Conservation (phyloP, 1,139 yeast species). For the Debaryomycetaceae sp. region DNA sequence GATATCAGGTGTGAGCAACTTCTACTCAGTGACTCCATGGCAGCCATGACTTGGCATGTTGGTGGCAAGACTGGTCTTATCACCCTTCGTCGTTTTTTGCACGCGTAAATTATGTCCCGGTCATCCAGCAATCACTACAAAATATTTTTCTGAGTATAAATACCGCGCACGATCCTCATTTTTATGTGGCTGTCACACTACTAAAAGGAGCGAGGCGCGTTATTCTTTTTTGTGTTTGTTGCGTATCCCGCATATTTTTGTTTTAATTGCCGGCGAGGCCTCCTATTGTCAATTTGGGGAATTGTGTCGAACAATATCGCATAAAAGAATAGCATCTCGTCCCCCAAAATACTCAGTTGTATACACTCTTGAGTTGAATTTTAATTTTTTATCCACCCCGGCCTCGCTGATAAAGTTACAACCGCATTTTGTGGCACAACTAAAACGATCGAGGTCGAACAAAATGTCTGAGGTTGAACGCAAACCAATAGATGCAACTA, state of each 20-base stretch:
- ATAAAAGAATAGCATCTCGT: too few relatives aligned
- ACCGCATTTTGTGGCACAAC: too few relatives aligned
- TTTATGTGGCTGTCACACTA: constrained; percentile 9
- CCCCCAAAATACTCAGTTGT: too few relatives aligned
- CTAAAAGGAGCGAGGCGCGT: constrained; percentile 7
- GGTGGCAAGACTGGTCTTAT: too few relatives aligned
- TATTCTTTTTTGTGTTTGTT: constrained; percentile 6
- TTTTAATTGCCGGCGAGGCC: not conserved
- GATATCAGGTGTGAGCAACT: too few relatives aligned
- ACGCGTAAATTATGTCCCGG: constrained; percentile 8
- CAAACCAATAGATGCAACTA: constrained; percentile 25
- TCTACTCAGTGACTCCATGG: too few relatives aligned
- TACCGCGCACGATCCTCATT: constrained; percentile 8
- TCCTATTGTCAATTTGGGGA: constrained; percentile 1
- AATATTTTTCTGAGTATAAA: constrained; percentile 8
- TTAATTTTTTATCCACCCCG: too few relatives aligned
- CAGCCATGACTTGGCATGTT: too few relatives aligned
- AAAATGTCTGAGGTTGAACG: constrained; percentile 18
- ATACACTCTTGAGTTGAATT: too few relatives aligned
- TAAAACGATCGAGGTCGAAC: too few relatives aligned
- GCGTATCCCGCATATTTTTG: constrained; percentile 5
- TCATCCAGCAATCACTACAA: constrained; percentile 9
- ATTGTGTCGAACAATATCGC: too few relatives aligned
- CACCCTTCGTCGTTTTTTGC: constrained; percentile 3
- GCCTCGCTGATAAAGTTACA: too few relatives aligned